Evolutionary conservation across 192 early-diverging fungal genomes (phyloP).

Genomic region (Powellomyces hirtus): DNA sequence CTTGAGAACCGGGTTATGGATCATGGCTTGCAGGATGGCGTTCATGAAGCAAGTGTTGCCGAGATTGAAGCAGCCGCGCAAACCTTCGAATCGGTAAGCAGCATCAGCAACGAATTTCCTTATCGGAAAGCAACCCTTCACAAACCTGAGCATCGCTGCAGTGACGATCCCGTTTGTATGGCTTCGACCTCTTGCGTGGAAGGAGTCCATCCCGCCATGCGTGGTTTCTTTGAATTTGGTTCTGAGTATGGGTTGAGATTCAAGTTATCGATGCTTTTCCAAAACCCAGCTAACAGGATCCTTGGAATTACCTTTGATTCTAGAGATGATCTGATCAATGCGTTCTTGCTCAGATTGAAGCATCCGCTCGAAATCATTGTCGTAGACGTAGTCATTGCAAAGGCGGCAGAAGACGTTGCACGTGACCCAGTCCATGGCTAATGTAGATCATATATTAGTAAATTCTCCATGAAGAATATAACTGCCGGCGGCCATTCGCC

Average conservation of each 20-base stretch:
- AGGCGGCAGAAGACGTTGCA: conserved; percentile 66
- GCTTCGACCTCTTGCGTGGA: conserved; percentile 48
- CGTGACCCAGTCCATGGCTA: conserved; percentile 75
- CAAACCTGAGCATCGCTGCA: conserved; percentile 47
- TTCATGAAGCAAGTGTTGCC: conserved; percentile 97
- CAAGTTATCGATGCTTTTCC: background rate
- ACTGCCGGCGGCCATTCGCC: background rate
- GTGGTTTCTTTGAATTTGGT: conserved; percentile 44
- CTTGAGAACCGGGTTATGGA: conserved; percentile 88
- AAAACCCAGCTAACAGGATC: background rate
- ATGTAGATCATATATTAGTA: conserved; percentile 8
- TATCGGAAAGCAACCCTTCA: background rate
- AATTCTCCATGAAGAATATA: conserved; percentile 11
- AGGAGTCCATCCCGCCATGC: conserved; percentile 59
- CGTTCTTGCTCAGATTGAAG: conserved; percentile 38
- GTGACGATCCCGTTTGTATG: conserved; percentile 46
- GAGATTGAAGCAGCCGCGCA: conserved; percentile 90
- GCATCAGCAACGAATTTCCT: conserved; percentile 29
- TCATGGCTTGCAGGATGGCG: conserved; percentile 84
- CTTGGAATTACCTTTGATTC: conserved; percentile 39
- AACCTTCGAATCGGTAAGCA: no score
- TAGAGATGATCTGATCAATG: conserved; percentile 46
- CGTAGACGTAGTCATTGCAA: conserved; percentile 86
- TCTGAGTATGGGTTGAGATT: conserved; percentile 47
- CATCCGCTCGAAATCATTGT: conserved; percentile 63